These are phyloP conservation scores for Prorocentrum cordatum DNA, from an alignment of 169 alveolate genomes.

Conservation along the genomic window DNA sequence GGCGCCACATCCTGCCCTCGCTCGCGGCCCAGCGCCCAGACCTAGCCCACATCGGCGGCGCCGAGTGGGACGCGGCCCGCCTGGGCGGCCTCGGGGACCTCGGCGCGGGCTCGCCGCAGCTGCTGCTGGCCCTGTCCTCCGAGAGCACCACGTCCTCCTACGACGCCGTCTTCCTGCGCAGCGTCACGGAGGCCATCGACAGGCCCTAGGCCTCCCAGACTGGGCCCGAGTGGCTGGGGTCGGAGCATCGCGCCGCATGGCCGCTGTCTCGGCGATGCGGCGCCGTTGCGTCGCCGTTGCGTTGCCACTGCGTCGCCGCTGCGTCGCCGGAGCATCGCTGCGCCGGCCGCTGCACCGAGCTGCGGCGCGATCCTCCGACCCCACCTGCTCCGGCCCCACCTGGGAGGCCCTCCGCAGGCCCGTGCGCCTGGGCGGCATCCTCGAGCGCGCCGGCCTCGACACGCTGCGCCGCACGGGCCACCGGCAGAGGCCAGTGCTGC, in stretches of 20 bases:
- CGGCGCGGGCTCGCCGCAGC: constrained; percentile 15
- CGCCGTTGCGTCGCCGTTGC: too few species aligned
- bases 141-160: constrained; percentile 45
- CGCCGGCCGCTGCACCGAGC: too few species aligned
- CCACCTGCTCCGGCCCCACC: constrained; percentile 19
- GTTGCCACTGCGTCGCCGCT: too few species aligned
- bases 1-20: constrained; percentile 28
- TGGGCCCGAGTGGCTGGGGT: too few species aligned
- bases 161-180: constrained; percentile 53
- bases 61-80: constrained; percentile 4
- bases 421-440: constrained; percentile 61
- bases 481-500: constrained; percentile 49
- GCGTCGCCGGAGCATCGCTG: too few species aligned
- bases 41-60: not conserved
- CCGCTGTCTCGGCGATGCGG: too few species aligned
- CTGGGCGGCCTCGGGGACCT: not conserved
- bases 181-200: constrained; percentile 36
- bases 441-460: constrained; percentile 37
- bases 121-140: constrained; percentile 37
- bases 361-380: constrained; percentile 58
- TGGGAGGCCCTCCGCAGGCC: constrained; percentile 22
- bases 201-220: too few species aligned
- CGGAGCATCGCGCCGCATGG: too few species aligned
- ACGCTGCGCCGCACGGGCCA: constrained; percentile 49
- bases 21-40: not conserved